Percentiles rank a stretch among this genome's conserved stretches.
These are phyloP conservation scores for Trichoderma guizhouense DNA, from an alignment of 2,329 filamentous ascomycete genomes.

Conservation along the genomic window DNA sequence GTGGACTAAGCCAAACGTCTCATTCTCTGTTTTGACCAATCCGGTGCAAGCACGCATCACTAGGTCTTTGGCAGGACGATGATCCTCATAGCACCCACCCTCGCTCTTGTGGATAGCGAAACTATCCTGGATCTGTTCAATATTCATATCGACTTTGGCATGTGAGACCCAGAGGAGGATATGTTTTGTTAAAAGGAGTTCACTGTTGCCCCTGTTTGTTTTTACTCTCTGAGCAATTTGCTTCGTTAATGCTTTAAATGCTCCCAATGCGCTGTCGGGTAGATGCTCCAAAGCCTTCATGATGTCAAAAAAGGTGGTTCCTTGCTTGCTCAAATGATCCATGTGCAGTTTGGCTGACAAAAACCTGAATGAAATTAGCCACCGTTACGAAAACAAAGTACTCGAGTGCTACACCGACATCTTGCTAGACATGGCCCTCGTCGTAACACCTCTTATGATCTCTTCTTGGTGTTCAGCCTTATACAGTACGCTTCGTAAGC, in stretches of 20 bases:
- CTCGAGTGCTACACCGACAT: background rate
- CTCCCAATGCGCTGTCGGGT: background rate
- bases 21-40: background rate
- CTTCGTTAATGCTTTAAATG: background rate
- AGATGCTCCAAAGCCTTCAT: background rate
- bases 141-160: background rate
- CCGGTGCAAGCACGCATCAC: background rate
- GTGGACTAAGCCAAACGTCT: background rate
- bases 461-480: background rate
- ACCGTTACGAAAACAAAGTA: background rate
- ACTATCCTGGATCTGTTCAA: background rate
- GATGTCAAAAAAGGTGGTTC: background rate
- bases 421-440: background rate
- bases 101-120: background rate
- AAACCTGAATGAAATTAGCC: background rate
- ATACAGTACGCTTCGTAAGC: background rate
- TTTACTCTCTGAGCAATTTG: background rate
- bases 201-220: background rate
- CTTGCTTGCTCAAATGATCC: background rate
- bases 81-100: background rate
- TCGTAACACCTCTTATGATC: background rate
- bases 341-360: background rate
- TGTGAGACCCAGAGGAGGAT: background rate
- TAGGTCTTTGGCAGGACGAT: background rate
- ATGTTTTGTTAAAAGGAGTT: background rate